Conservation (phyloP, 768 basidiomycete genomes). For the Mycena olivaceomarginata region DNA sequence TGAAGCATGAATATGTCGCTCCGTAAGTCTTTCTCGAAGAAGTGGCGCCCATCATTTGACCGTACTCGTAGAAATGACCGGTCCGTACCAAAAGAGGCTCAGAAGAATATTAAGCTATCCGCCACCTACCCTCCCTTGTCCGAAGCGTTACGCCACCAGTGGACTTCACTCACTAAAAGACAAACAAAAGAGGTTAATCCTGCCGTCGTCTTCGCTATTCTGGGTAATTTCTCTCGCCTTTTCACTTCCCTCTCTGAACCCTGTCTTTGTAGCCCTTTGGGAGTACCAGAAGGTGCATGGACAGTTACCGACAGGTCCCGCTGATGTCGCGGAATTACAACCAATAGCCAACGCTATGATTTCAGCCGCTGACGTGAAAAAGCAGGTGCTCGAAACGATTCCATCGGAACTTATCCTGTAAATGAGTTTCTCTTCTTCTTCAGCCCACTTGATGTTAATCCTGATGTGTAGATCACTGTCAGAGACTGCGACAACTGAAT, state of each 20-base stretch:
- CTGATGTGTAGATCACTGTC: slow-evolving; percentile 73
- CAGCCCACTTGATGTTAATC: slow-evolving; percentile 22
- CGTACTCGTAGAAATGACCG: slow-evolving; percentile 70
- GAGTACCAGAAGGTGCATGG: slow-evolving; percentile 83
- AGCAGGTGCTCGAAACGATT: slow-evolving; percentile 74
- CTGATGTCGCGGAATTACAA: slow-evolving; percentile 74
- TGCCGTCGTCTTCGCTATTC: slow-evolving; percentile 78
- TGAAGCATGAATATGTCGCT: slow-evolving; percentile 89
- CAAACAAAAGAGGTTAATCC: slow-evolving; percentile 93
- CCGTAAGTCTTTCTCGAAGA: slow-evolving; percentile 73
- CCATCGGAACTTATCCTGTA: slow-evolving; percentile 82
- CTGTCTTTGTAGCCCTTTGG: slow-evolving; percentile 79
- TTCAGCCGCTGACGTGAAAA: slow-evolving; percentile 79
- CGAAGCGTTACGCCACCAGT: slow-evolving; percentile 79
- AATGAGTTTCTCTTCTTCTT: slow-evolving; percentile 44
- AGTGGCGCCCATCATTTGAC: slow-evolving; percentile 27
- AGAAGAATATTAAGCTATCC: slow-evolving; percentile 77
- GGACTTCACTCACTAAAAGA: slow-evolving; percentile 81
- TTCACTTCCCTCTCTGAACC: slow-evolving; percentile 2
- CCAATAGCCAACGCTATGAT: slow-evolving; percentile 79
- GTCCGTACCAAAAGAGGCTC: slow-evolving; percentile 73
- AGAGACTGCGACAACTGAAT: slow-evolving; percentile 86
- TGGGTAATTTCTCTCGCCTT: slow-evolving; percentile 68
- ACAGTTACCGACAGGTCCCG: slow-evolving; percentile 71
- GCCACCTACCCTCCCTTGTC: slow-evolving; percentile 79